Evolutionary conservation across 1,284 basidiomycete species (phyloP).

Genomic region (Sanghuangporus sanghuang): DNA sequence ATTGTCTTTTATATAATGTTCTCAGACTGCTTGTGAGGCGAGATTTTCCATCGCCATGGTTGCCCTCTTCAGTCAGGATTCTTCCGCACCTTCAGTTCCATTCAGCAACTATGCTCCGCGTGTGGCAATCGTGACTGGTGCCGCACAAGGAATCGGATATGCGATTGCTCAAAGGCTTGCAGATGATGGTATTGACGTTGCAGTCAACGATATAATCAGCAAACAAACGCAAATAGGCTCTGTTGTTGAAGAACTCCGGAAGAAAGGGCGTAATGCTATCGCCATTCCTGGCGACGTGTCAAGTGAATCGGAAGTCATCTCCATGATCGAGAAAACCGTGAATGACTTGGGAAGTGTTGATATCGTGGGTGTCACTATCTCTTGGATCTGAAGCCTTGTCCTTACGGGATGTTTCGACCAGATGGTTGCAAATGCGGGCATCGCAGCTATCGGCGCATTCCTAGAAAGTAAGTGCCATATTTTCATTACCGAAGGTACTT

Average conservation of each 20-base stretch:
- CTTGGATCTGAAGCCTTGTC: neutral
- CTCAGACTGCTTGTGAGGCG: neutral
- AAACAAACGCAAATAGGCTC: slow-evolving; percentile 1
- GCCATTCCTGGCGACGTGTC: slow-evolving; percentile 6
- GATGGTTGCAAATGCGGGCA: slow-evolving; percentile 21
- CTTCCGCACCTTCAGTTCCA: neutral
- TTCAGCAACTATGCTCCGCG: neutral
- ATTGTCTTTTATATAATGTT: neutral
- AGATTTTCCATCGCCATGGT: neutral
- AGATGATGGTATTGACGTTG: slow-evolving; percentile 19
- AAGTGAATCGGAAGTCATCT: slow-evolving; percentile 2
- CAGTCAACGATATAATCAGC: slow-evolving; percentile 17
- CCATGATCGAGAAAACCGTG: slow-evolving; percentile 5
- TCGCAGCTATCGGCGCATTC: slow-evolving; percentile 1
- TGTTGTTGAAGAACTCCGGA: slow-evolving; percentile 6
- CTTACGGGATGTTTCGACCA: neutral
- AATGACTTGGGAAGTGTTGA: slow-evolving; percentile 8
- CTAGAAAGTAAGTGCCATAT: slow-evolving; percentile 5
- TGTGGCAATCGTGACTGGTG: slow-evolving; percentile 12
- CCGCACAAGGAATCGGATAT: slow-evolving; percentile 23
- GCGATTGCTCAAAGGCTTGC: slow-evolving; percentile 18
- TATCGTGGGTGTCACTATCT: slow-evolving; percentile 4
- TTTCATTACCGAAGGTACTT: neutral
- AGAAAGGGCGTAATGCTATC: slow-evolving; percentile 8
- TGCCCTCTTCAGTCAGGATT: neutral